Evolutionary conservation across 2,329 filamentous ascomycete genomes (phyloP), one percentile per base, ranked within the genome.

Genomic region (Ramularia endophylla): DNA sequence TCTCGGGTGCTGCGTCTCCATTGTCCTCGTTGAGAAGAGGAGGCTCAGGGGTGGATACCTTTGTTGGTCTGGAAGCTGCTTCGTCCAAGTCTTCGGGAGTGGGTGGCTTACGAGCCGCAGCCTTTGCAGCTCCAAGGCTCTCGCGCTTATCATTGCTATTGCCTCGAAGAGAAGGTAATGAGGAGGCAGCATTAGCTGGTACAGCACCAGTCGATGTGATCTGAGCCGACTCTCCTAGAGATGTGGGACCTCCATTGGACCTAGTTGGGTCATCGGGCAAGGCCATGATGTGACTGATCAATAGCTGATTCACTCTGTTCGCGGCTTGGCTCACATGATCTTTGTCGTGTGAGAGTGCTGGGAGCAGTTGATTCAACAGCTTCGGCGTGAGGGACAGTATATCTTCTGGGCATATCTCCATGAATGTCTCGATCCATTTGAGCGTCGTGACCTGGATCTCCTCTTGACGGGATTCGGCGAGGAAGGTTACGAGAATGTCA

Each of bases 351-450:
- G 90, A 90, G 77, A 98, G 87, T 19, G 89, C 88, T 12, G 92
- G 94, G 19, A 98, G 75, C 41, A 98, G 84, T 57, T 95, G 87
- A 1, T 88, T 87, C 31, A 98, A 70, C 20, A 98, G 82, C 53
- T 87, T 86, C 16, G 94, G 94, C 1, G 94, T 92, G 62, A 97
- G 97, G 3, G 86, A 85, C 30, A 98, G 74, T 3, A 98, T 94
- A 58, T 98, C 92, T 60, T 95, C 92, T 0, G 92, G 90, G 55
- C 89, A 95, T 33, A 98, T 97, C 50, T 97, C 89, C 53, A 98
- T 84, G 61, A 98, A 95, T 45, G 85, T 85, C 52, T 95, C 88
- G 50, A 98, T 88, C 92, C 92, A 98, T 48, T 87, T 80, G 19
- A 98, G 72, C 3, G 89, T 88, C 39, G 94, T 94, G 28, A 95